phyloP scores from a whole-genome alignment of 495 filamentous ascomycete species.

The Lasiosphaeriaceae sp. region DNA sequence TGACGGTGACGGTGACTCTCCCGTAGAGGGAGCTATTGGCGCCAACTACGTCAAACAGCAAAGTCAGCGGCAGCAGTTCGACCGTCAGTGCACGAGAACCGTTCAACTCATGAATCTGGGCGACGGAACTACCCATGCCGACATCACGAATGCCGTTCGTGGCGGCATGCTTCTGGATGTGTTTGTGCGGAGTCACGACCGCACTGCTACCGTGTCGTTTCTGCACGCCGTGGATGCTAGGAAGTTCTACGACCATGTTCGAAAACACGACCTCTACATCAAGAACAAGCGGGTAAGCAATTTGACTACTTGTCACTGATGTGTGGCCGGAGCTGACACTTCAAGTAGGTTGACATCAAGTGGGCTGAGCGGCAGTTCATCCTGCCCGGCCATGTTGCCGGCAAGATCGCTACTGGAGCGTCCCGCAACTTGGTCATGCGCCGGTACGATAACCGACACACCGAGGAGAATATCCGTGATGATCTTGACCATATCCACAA shows the following conservation, averaged over 20 bases:
- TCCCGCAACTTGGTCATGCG: conserved; percentile 71
- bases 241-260: conserved; percentile 61
- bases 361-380: conserved; percentile 76
- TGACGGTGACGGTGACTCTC: conserved; percentile 12
- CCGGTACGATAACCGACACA: conserved; percentile 54
- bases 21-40: conserved; percentile 17
- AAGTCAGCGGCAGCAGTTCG: conserved; percentile 20
- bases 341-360: conserved; percentile 56
- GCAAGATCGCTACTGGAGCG: conserved; percentile 68
- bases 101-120: conserved; percentile 60
- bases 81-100: conserved; percentile 55
- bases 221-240: conserved; percentile 58
- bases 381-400: conserved; percentile 59
- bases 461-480: conserved; percentile 60
- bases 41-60: conserved; percentile 17
- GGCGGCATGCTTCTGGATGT: conserved; percentile 70
- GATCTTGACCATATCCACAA: conserved; percentile 84
- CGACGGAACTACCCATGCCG: conserved; percentile 59
- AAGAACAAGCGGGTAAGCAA: conserved; percentile 61
- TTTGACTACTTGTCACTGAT: not conserved
- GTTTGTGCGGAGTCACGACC: conserved; percentile 59
- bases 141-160: conserved; percentile 61
- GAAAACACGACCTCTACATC: conserved; percentile 65
- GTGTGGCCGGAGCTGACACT: conserved; percentile 1
- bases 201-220: conserved; percentile 66